These are phyloP conservation scores for Hermanozyma aechmeae DNA, from an alignment of 805 yeast genomes.

Conservation along the genomic window DNA sequence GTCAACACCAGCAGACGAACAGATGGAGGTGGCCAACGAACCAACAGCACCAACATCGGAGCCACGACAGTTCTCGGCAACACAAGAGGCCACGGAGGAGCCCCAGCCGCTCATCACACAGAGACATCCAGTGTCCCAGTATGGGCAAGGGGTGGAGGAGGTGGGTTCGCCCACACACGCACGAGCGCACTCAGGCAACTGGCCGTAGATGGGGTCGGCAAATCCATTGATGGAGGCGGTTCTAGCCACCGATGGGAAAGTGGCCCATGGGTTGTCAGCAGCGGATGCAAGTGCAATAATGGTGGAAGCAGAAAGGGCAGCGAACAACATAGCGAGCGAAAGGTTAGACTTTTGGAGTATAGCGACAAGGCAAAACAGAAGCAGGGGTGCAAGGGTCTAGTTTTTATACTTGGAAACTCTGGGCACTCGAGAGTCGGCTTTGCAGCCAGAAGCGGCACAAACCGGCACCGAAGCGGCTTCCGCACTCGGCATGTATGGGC, in stretches of 20 bases:
- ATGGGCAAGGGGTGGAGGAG: slow-evolving; percentile 32
- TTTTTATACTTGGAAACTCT: too few relatives aligned
- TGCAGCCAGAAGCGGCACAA: too few relatives aligned
- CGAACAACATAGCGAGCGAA: slow-evolving; percentile 8
- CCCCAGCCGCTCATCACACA: slow-evolving; percentile 31
- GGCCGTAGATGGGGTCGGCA: slow-evolving; percentile 25
- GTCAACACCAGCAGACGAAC: slow-evolving; percentile 26
- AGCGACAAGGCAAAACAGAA: too few relatives aligned
- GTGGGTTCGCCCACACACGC: slow-evolving; percentile 22
- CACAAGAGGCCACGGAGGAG: slow-evolving; percentile 25
- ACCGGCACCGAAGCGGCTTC: too few relatives aligned
- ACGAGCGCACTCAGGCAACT: slow-evolving; percentile 29
- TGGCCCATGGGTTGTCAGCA: slow-evolving; percentile 15
- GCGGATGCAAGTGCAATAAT: slow-evolving; percentile 11
- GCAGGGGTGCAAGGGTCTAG: too few relatives aligned
- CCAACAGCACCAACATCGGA: slow-evolving; percentile 19
- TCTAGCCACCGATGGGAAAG: slow-evolving; percentile 25
- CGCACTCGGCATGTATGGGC: too few relatives aligned
- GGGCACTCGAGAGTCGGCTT: too few relatives aligned
- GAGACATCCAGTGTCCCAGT: slow-evolving; percentile 39
- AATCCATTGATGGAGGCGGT: slow-evolving; percentile 35
- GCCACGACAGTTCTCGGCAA: slow-evolving; percentile 17
- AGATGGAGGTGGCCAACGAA: slow-evolving; percentile 20
- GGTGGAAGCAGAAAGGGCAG: slow-evolving; percentile 7
- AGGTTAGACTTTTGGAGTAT: too few relatives aligned